Evolutionary conservation across 129 eudicot genomes (phyloP).

Genomic region (Tagetes erecta): DNA sequence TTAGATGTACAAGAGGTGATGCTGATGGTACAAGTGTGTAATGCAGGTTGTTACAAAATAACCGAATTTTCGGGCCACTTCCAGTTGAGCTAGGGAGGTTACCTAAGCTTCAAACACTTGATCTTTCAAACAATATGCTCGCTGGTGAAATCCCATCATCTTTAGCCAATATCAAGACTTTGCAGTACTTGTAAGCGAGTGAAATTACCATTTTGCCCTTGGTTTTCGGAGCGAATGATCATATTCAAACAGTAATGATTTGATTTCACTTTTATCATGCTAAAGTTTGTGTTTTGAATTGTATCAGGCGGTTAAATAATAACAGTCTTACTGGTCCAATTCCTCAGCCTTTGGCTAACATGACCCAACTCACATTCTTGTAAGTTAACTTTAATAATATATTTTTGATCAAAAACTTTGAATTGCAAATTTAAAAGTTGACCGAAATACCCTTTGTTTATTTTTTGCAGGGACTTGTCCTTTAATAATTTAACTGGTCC

Average conservation of each 20-base stretch:
- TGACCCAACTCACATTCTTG: conserved; percentile 90
- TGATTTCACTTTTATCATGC: not conserved
- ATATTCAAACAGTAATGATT: conserved; percentile 24
- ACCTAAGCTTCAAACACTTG: conserved; percentile 76
- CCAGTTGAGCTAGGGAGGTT: conserved; percentile 82
- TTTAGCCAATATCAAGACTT: conserved; percentile 55
- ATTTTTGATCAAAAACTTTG: conserved; percentile 18
- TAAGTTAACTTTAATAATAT: conserved; percentile 31
- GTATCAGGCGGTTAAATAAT: conserved; percentile 81
- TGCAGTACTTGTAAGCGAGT: conserved; percentile 71
- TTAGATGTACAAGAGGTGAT: not conserved
- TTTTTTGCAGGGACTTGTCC: conserved; percentile 76
- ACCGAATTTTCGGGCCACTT: conserved; percentile 72
- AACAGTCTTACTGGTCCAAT: conserved; percentile 81
- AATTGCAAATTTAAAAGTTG: not conserved
- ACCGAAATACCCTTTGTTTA: conserved; percentile 12
- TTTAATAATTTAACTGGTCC: conserved; percentile 94
- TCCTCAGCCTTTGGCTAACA: conserved; percentile 74
- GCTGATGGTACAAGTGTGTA: conserved; percentile 24
- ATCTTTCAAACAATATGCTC: conserved; percentile 73
- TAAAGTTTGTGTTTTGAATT: conserved; percentile 28
- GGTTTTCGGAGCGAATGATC: conserved; percentile 1
- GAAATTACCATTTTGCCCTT: conserved; percentile 19
- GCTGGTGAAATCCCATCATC: conserved; percentile 81
- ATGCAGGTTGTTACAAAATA: conserved; percentile 79